phyloP scores from a whole-genome alignment of 169 alveolate genomes.

The Miamiensis avidus region DNA sequence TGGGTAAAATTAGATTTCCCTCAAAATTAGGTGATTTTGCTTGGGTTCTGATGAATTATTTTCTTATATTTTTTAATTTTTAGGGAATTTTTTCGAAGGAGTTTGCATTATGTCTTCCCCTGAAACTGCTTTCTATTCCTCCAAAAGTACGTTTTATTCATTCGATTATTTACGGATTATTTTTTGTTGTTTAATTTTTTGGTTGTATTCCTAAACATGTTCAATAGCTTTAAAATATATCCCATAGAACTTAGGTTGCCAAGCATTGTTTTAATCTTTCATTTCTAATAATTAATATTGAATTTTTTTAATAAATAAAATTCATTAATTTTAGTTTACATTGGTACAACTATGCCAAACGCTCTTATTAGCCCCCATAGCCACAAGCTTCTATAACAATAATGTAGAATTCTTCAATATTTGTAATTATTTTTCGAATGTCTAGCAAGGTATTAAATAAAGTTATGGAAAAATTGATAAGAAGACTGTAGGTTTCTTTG shows the following conservation, averaged over 20 bases:
- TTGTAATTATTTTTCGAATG: conserved; percentile 38
- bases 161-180: no score
- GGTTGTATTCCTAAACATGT: not conserved
- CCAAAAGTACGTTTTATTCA: no score
- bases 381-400: conserved; percentile 61
- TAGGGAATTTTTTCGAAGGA: no score
- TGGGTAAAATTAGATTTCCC: no score
- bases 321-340: not conserved
- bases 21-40: no score
- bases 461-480: conserved; percentile 35
- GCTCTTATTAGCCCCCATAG: conserved; percentile 39
- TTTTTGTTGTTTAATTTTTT: no score
- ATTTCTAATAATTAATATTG: not conserved
- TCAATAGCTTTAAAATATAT: not conserved
- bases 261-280: not conserved
- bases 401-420: conserved; percentile 44
- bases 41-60: no score
- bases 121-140: no score
- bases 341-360: not conserved
- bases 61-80: no score
- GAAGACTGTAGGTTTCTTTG: conserved; percentile 19
- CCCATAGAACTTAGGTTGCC: not conserved
- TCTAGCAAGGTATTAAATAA: conserved; percentile 28
- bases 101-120: no score
- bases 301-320: no score